These are phyloP conservation scores for Carnegiea gigantea DNA, from an alignment of 179 eudicot species.

Conservation along the genomic window DNA sequence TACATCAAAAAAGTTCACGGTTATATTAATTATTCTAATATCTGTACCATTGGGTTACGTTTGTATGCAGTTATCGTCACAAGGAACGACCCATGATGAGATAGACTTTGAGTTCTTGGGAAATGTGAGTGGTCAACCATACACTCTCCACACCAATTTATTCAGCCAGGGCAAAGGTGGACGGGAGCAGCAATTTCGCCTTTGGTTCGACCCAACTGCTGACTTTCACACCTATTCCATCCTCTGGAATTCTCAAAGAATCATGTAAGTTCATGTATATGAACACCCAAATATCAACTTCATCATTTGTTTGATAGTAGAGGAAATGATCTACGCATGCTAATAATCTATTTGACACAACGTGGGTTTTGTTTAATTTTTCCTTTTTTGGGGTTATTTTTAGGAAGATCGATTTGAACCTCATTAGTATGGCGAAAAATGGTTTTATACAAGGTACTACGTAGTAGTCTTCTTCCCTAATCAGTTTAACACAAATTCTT, in stretches of 20 bases:
- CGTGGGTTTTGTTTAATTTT: too few species aligned
- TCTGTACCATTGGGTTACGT: not conserved
- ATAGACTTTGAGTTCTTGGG: conserved; percentile 35
- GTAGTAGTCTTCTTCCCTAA: too few species aligned
- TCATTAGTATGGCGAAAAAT: too few species aligned
- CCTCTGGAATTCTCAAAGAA: conserved; percentile 37
- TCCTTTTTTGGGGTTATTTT: too few species aligned
- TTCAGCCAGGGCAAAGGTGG: conserved; percentile 33
- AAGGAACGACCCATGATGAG: conserved; percentile 27
- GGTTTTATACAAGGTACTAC: too few species aligned
- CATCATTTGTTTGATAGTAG: too few species aligned
- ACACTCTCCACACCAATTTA: conserved; percentile 30
- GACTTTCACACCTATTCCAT: conserved; percentile 43
- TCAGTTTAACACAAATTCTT: too few species aligned
- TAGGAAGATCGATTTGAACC: too few species aligned
- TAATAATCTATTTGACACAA: too few species aligned
- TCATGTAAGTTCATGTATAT: conserved; percentile 27
- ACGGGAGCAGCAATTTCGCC: conserved; percentile 39
- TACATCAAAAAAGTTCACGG: too few species aligned
- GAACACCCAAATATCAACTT: too few species aligned
- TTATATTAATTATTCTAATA: not conserved
- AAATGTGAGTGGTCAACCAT: conserved; percentile 26
- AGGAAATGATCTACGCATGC: too few species aligned
- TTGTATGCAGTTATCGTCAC: conserved; percentile 26
- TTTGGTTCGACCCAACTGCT: conserved; percentile 43